Evolutionary conservation across 1,139 yeast genomes (phyloP).

Genomic region (Kazachstania sp.): DNA sequence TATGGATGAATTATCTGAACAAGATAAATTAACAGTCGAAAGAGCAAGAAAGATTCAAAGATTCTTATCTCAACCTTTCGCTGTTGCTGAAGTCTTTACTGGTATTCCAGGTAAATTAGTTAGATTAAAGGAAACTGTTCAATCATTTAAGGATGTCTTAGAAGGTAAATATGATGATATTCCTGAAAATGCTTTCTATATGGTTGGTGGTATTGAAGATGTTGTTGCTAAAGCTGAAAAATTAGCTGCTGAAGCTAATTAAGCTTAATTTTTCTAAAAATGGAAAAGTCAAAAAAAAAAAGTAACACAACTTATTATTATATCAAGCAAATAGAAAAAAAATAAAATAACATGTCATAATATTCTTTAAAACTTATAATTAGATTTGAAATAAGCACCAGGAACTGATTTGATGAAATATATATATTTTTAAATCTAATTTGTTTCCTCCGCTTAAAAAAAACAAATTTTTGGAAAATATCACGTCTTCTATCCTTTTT

Average conservation of each 20-base stretch:
- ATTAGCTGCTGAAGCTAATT: constrained; percentile 89
- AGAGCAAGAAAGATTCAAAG: constrained; percentile 99
- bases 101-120: constrained; percentile 99
- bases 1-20: constrained; percentile 99
- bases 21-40: constrained; percentile 98
- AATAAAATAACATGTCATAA: constrained; percentile 1
- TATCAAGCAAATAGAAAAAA: not conserved
- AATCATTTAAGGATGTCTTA: constrained; percentile 92
- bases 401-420: not conserved
- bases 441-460: not conserved
- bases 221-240: constrained; percentile 97
- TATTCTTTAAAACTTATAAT: constrained; percentile 1
- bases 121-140: constrained; percentile 88
- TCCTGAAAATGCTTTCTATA: constrained; percentile 99
- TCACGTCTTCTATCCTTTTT: not conserved
- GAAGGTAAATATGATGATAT: constrained; percentile 98
- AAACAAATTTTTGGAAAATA: not conserved
- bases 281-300: no score
- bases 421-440: no score
- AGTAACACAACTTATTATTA: not conserved
- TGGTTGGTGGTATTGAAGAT: constrained; percentile 99
- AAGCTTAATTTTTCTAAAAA: constrained; percentile 24
- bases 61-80: constrained; percentile 99
- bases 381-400: not conserved
- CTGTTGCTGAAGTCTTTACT: constrained; percentile 99